Conservation (phyloP, 371 early-diverging fungal genomes). For the Rhizopus stolonifer region DNA sequence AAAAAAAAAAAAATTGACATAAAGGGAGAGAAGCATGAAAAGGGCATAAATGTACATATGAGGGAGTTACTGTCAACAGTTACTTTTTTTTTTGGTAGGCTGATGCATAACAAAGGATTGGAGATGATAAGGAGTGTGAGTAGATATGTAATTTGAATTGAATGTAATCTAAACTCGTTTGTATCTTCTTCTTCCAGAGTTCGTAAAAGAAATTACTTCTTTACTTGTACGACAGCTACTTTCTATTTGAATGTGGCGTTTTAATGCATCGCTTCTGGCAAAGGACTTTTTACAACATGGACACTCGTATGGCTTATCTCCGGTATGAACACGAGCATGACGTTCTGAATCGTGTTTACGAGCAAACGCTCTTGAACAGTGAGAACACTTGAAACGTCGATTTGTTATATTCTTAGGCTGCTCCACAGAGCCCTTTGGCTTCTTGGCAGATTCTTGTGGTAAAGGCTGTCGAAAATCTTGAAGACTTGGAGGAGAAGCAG, state of each 20-base stretch:
- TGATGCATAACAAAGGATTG: background rate
- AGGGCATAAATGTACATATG: constrained; percentile 1
- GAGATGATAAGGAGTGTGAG: background rate
- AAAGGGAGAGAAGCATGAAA: background rate
- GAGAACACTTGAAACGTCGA: constrained; percentile 18
- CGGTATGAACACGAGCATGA: constrained; percentile 68
- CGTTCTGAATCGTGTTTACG: constrained; percentile 71
- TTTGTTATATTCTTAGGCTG: too few relatives aligned
- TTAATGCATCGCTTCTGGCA: constrained; percentile 69
- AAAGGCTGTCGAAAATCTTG: too few relatives aligned
- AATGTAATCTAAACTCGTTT: constrained; percentile 26
- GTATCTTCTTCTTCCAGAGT: constrained; percentile 31
- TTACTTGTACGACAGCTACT: constrained; percentile 49
- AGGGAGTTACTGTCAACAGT: constrained; percentile 12
- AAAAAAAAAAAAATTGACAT: too few relatives aligned
- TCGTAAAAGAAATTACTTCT: constrained; percentile 47
- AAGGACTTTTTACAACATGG: constrained; percentile 62
- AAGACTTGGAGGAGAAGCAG: too few relatives aligned
- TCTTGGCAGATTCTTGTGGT: too few relatives aligned
- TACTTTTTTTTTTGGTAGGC: background rate
- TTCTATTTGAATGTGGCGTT: constrained; percentile 63
- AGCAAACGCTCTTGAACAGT: constrained; percentile 42
- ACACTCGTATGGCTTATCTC: constrained; percentile 63
- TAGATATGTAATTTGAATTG: background rate
- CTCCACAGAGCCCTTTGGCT: too few relatives aligned